phyloP scores from a whole-genome alignment of 805 yeast genomes.

The Lachancea sp. region DNA sequence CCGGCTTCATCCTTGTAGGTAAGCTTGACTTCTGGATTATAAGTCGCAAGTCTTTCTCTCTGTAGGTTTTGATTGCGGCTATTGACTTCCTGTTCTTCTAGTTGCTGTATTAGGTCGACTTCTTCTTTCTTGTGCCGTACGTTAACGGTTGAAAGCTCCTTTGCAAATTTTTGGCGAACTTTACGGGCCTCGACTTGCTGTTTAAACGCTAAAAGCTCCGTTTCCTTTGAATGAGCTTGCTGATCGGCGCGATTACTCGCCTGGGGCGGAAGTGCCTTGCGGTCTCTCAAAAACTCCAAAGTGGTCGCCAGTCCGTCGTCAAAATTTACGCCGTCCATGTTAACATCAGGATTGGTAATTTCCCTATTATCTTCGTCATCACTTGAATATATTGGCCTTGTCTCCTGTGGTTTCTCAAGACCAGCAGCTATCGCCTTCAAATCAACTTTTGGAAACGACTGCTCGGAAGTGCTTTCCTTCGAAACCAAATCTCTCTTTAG shows the following conservation, averaged over 20 bases:
- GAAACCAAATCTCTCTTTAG: slow-evolving; percentile 12
- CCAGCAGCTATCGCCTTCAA: neutral
- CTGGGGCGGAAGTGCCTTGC: slow-evolving; percentile 10
- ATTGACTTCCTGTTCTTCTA: slow-evolving; percentile 27
- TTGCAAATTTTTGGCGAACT: slow-evolving; percentile 15
- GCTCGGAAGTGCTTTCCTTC: neutral
- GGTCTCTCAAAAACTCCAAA: slow-evolving; percentile 19
- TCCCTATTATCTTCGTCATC: neutral
- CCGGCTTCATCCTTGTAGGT: slow-evolving; percentile 64
- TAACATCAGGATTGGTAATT: neutral
- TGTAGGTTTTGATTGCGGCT: slow-evolving; percentile 24
- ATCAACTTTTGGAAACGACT: slow-evolving; percentile 1
- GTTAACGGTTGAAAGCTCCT: slow-evolving; percentile 19
- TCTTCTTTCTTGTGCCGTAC: slow-evolving; percentile 24
- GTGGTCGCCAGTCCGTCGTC: slow-evolving; percentile 29
- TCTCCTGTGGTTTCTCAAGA: neutral
- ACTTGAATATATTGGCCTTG: neutral
- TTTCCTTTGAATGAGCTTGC: neutral
- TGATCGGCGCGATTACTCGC: neutral
- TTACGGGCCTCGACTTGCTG: slow-evolving; percentile 10
- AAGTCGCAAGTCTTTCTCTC: slow-evolving; percentile 32
- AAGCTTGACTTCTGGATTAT: slow-evolving; percentile 41
- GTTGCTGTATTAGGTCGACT: slow-evolving; percentile 22
- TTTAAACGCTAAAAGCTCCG: slow-evolving; percentile 8
- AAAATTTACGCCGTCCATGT: slow-evolving; percentile 15